These are phyloP conservation scores for Scheffersomyces illinoinensis DNA, from an alignment of 1,139 yeast species.

Conservation along the genomic window DNA sequence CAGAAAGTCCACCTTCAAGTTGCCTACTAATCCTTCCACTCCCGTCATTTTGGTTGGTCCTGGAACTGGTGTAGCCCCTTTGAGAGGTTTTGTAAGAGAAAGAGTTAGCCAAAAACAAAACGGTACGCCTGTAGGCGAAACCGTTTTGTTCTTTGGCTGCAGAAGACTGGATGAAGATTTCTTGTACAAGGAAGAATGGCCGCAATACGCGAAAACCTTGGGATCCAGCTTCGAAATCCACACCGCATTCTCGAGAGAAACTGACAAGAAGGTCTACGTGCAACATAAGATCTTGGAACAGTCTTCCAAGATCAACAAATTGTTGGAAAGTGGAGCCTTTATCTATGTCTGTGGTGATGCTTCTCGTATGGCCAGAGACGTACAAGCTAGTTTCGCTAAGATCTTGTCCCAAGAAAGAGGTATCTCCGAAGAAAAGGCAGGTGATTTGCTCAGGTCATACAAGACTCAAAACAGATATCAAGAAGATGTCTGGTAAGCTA, in stretches of 20 bases:
- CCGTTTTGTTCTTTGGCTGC: constrained; percentile 83
- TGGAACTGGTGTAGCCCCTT: constrained; percentile 98
- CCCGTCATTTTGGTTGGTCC: constrained; percentile 96
- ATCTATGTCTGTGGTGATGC: constrained; percentile 98
- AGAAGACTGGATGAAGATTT: constrained; percentile 75
- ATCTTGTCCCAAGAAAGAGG: constrained; percentile 63
- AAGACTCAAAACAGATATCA: constrained; percentile 88
- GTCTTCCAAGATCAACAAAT: constrained; percentile 52
- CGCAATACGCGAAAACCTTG: constrained; percentile 60
- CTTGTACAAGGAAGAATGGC: constrained; percentile 87
- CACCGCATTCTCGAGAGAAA: constrained; percentile 83
- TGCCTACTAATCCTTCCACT: constrained; percentile 81
- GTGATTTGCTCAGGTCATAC: constrained; percentile 74
- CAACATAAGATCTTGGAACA: constrained; percentile 75
- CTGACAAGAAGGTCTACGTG: constrained; percentile 73
- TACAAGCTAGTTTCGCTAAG: constrained; percentile 67
- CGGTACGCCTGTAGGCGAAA: constrained; percentile 64
- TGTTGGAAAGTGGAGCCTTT: constrained; percentile 76
- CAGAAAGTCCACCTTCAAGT: constrained; percentile 91
- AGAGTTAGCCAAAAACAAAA: constrained; percentile 47
- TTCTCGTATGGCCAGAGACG: constrained; percentile 93
- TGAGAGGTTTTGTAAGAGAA: constrained; percentile 90
- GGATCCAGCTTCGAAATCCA: constrained; percentile 69
- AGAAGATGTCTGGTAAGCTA: constrained; percentile 91
- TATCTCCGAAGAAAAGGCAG: constrained; percentile 66